Base-by-base conservation (phyloP, 108 stramenopile species). In the Mayamaea pseudoterrestris region DNA sequence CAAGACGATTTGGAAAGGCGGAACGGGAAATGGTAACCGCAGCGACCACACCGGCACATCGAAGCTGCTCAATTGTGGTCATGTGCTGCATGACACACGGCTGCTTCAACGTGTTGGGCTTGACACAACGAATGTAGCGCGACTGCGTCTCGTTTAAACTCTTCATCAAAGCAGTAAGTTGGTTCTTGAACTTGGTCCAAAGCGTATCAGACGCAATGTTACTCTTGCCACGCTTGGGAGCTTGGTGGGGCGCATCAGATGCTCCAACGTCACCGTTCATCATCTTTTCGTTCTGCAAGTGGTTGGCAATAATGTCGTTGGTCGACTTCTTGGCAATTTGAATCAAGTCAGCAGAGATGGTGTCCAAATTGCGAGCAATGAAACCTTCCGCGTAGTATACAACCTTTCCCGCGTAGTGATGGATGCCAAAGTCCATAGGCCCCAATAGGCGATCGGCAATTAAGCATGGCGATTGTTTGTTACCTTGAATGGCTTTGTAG, bases 31-130 rank as follows among this genome's bases (percentile, higher is more conserved):
- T 94, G 1, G 80, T 76, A n/a, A 90, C 80, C 8, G 94, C 95
- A 41, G 94, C 94, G 14, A 96, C 80, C 20, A 98, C 87, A 23
- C 97, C 97, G 12, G 93, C 93, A 58, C 92, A 95, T 50, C 90
- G 74, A 2, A 98, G 78, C 53, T 98, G 97, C 37, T 82, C 73
- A 8, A 93, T 71, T 8, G 93, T 91, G 34, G 78, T 84, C 34
- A 59, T 41, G 66, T 83, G 76, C 30, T 93, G 71, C 57, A 89
- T 80, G 27, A 84, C 32, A n/a, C 63, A 42, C 0, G 88, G 83
- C 40, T 55, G 37, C 69, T 82, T 96, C 16, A 47, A 35, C 26
- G 67, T 71, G 55, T 93, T 93, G 27, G 93, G 93, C 51, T 93
- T 92, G 60, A 95, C 81, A 68, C 93, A 95, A 27, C 88, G 80